Conservation (phyloP, 306 rosid genomes). For the Corylus avellana region DNA sequence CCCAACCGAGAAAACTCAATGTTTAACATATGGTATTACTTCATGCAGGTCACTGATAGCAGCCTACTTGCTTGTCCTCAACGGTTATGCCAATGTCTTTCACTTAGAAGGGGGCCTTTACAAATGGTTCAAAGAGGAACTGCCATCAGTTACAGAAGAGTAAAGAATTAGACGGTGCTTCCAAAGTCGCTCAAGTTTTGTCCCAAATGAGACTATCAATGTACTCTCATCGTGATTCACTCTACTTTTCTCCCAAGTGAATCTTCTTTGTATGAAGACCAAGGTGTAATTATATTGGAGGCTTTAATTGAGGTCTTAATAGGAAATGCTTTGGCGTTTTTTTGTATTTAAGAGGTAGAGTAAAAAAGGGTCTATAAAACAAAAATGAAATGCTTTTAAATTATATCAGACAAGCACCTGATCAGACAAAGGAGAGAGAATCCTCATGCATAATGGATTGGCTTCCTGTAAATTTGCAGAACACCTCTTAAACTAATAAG, state of each 20-base stretch:
- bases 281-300: neutral
- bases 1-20: too few relatives aligned
- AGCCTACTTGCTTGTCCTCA: conserved; percentile 89
- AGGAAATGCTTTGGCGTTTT: neutral
- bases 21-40: neutral
- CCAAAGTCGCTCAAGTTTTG: conserved; percentile 43
- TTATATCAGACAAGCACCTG: too few relatives aligned
- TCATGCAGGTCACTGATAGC: conserved; percentile 87
- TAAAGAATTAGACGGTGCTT: conserved; percentile 31
- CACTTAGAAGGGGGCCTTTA: conserved; percentile 96
- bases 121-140: conserved; percentile 72
- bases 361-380: neutral
- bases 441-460: too few relatives aligned
- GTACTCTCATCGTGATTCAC: conserved; percentile 20
- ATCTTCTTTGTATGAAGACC: neutral
- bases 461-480: too few relatives aligned
- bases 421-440: too few relatives aligned
- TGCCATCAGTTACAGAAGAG: conserved; percentile 64
- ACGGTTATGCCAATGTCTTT: conserved; percentile 82
- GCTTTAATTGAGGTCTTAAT: neutral
- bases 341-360: neutral
- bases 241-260: neutral
- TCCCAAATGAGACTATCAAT: conserved; percentile 38
- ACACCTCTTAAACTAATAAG: too few relatives aligned
- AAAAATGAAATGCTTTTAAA: too few relatives aligned